These are phyloP conservation scores for Schizochytrium sp. DNA, from an alignment of 108 stramenopile species.

Conservation along the genomic window DNA sequence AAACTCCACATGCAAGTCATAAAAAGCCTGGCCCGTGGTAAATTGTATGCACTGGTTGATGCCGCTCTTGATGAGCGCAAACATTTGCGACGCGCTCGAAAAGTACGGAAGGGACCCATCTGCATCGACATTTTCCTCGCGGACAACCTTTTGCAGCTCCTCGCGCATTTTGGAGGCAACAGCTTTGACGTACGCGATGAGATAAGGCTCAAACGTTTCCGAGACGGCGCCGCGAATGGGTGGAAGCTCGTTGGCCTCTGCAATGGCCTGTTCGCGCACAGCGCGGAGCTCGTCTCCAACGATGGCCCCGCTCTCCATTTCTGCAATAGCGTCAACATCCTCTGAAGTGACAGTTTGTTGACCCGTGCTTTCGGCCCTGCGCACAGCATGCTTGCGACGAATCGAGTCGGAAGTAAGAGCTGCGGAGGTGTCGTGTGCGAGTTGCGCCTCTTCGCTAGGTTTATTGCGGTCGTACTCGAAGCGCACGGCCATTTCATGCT, in stretches of 20 bases:
- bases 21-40: slow-evolving; percentile 88
- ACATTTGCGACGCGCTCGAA: slow-evolving; percentile 75
- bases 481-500: slow-evolving; percentile 77
- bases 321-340: neutral
- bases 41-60: slow-evolving; percentile 82
- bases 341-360: neutral
- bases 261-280: neutral
- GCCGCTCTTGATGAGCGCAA: slow-evolving; percentile 91
- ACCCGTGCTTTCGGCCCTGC: neutral
- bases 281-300: slow-evolving; percentile 31
- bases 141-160: slow-evolving; percentile 51
- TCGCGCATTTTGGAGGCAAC: slow-evolving; percentile 86
- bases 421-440: neutral
- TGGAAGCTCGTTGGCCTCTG: slow-evolving; percentile 28
- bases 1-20: slow-evolving; percentile 73
- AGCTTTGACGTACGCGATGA: slow-evolving; percentile 85
- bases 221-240: slow-evolving; percentile 57
- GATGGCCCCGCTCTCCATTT: neutral
- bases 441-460: slow-evolving; percentile 42
- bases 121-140: slow-evolving; percentile 72
- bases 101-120: slow-evolving; percentile 85
- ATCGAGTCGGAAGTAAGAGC: neutral
- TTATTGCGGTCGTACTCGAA: slow-evolving; percentile 61
- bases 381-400: neutral
- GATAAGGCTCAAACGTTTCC: slow-evolving; percentile 77